Evolutionary conservation across 2,329 filamentous ascomycete genomes (phyloP), one percentile per base, ranked within the genome.

Genomic region (Calonectria honghensis): DNA sequence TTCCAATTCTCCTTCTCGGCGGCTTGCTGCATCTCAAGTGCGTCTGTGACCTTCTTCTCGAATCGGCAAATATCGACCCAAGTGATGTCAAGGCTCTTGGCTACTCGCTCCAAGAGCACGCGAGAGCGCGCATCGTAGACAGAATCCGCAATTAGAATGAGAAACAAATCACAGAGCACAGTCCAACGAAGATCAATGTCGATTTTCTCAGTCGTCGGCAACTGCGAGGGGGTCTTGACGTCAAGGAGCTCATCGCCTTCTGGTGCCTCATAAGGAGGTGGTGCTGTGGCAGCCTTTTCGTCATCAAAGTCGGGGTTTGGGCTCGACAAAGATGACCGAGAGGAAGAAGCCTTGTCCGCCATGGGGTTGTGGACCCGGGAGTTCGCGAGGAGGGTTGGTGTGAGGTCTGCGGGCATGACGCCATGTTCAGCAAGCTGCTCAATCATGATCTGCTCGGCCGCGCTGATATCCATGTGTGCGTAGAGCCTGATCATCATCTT

Each of bases 161-260:
- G 90, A 83, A 99, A 99, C 6, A 99, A 87, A 85, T 99, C 97
- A 83, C 97, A 99, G 3, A 99, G 91, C 0, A 98, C 94, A 0
- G 97, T 99, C 97, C 97, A 99, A 24, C 97, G 93, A 69, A 99
- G 90, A 84, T 99, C 97, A 73, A 99, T 98, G 82, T 98, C 96
- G 73, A 99, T 94, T 79, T 95, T 97, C 71, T 93, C 91, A 2
- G 94, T 95, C 4, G 91, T 92, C 0, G 95, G 94, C 76, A 98
- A 89, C 81, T 98, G 93, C 2, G 95, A 95, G 0, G 96, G 95
- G 0, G 92, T 95, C 79, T 94, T 93, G 24, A 98, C 95, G 76
- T 94, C 93, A 1, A 95, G 94, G 66, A 97, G 88, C 57, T 95
- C 93, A 50, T 94, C 92, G 24, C 91, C 91, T 13, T 92, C 90